phyloP scores from a whole-genome alignment of 2,329 filamentous ascomycete genomes.

The Alternaria sp. region DNA sequence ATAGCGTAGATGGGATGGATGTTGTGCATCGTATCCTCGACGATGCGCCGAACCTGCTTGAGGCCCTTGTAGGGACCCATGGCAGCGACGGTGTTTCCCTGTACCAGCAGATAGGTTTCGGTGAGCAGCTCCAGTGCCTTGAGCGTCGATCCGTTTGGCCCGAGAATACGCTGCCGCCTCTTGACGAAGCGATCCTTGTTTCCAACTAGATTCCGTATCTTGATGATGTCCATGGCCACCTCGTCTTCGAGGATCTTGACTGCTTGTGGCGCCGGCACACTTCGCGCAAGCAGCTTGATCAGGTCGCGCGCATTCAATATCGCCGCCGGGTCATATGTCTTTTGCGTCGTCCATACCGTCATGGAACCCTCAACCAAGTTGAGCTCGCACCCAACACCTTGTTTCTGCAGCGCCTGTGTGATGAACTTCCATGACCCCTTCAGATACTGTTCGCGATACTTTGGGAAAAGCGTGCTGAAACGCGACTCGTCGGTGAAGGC shows the following conservation, averaged over 20 bases:
- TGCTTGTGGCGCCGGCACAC: slow-evolving; percentile 88
- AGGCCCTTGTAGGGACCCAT: slow-evolving; percentile 95
- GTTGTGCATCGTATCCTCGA: slow-evolving; percentile 97
- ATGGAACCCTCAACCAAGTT: slow-evolving; percentile 96
- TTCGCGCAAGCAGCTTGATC: slow-evolving; percentile 87
- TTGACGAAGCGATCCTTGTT: slow-evolving; percentile 98
- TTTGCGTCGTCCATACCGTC: slow-evolving; percentile 93
- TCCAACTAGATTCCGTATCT: slow-evolving; percentile 87
- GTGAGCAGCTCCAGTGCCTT: slow-evolving; percentile 95
- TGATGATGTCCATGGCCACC: slow-evolving; percentile 93
- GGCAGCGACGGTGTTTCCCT: slow-evolving; percentile 91
- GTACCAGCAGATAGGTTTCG: slow-evolving; percentile 86
- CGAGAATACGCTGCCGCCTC: slow-evolving; percentile 88
- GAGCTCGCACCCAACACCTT: slow-evolving; percentile 87
- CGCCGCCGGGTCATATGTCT: slow-evolving; percentile 89
- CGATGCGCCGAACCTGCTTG: slow-evolving; percentile 84
- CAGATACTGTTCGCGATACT: slow-evolving; percentile 94
- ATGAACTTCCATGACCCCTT: slow-evolving; percentile 93
- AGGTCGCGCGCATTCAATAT: slow-evolving; percentile 94
- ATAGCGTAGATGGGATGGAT: slow-evolving; percentile 91
- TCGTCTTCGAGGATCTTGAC: slow-evolving; percentile 94
- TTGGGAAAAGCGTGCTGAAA: slow-evolving; percentile 87
- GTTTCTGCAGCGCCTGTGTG: slow-evolving; percentile 85
- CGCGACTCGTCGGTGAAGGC: slow-evolving; percentile 93
- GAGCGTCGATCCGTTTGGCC: slow-evolving; percentile 88